Evolutionary conservation across 2,329 filamentous ascomycete genomes (phyloP).

Genomic region (Sarocladium strictum): DNA sequence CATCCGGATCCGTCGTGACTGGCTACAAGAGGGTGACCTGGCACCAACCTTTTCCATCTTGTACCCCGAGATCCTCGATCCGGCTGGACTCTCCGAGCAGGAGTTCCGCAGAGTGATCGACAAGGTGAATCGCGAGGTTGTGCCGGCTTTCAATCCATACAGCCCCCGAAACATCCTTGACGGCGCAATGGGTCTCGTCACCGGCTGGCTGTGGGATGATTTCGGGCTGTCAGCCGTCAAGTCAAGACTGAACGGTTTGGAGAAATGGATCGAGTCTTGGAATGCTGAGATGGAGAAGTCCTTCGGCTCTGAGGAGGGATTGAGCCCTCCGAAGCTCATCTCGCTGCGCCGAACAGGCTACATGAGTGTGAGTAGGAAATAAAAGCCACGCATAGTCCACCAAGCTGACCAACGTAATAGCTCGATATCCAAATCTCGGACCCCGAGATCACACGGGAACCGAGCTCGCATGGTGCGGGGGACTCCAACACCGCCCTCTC

Average conservation of each 20-base stretch:
- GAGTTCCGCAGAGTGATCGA: conserved; percentile 81
- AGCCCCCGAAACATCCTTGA: conserved; percentile 73
- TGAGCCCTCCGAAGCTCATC: conserved; percentile 63
- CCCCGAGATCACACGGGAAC: conserved; percentile 58
- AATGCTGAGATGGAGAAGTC: conserved; percentile 64
- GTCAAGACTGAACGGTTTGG: conserved; percentile 60
- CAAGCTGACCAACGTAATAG: conserved; percentile 30
- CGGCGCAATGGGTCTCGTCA: conserved; percentile 69
- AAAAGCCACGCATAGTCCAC: no score
- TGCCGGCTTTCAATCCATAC: conserved; percentile 76
- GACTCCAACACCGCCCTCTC: conserved; percentile 28
- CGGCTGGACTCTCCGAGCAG: conserved; percentile 71
- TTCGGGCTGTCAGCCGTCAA: conserved; percentile 73
- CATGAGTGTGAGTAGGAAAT: conserved; percentile 68
- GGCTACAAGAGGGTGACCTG: conserved; percentile 82
- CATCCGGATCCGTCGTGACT: conserved; percentile 87
- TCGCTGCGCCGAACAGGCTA: conserved; percentile 79
- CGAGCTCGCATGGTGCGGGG: conserved; percentile 35
- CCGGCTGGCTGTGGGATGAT: conserved; percentile 95
- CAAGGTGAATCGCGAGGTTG: conserved; percentile 71
- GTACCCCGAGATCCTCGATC: conserved; percentile 93
- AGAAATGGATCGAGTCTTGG: conserved; percentile 82
- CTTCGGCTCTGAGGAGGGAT: conserved; percentile 42
- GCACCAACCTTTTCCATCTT: conserved; percentile 92
- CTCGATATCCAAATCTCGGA: conserved; percentile 78